phyloP scores from a whole-genome alignment of 805 yeast species.

The Candida endomychidarum region DNA sequence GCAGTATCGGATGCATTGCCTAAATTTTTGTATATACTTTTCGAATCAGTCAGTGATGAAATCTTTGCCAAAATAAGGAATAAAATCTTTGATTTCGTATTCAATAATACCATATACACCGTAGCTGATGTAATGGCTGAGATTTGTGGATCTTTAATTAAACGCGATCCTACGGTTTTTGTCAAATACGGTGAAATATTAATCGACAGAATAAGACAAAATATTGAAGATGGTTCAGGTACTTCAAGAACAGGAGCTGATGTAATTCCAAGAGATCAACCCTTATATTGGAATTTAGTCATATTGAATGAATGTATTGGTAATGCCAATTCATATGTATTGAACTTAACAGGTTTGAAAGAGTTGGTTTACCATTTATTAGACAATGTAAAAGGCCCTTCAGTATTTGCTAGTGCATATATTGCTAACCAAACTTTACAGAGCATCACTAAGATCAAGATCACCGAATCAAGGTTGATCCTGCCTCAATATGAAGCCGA shows the following conservation, averaged over 20 bases:
- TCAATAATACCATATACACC: constrained; percentile 57
- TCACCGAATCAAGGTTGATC: constrained; percentile 55
- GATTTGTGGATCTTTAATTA: constrained; percentile 69
- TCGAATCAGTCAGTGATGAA: constrained; percentile 62
- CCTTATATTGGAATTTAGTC: constrained; percentile 67
- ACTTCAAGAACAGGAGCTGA: constrained; percentile 63
- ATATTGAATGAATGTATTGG: constrained; percentile 70
- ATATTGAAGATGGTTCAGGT: constrained; percentile 79
- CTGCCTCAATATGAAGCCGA: constrained; percentile 43
- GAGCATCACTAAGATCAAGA: constrained; percentile 59
- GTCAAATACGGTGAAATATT: constrained; percentile 45
- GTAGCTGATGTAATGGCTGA: constrained; percentile 69
- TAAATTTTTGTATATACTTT: constrained; percentile 36
- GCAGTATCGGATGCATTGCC: constrained; percentile 40
- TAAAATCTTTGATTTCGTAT: constrained; percentile 55
- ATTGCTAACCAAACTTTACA: constrained; percentile 67
- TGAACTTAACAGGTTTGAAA: constrained; percentile 46
- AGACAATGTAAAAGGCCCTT: constrained; percentile 59
- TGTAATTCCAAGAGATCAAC: constrained; percentile 73
- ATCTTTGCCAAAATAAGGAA: constrained; percentile 47
- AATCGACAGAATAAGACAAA: constrained; percentile 55
- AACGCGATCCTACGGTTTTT: constrained; percentile 56
- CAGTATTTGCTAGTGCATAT: constrained; percentile 58
- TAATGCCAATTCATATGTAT: constrained; percentile 56
- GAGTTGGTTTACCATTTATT: constrained; percentile 47